Percentiles rank a stretch among this genome's conserved stretches.
phyloP scores from a whole-genome alignment of 495 filamentous ascomycete genomes.

The Xanthoparmelia taractica region DNA sequence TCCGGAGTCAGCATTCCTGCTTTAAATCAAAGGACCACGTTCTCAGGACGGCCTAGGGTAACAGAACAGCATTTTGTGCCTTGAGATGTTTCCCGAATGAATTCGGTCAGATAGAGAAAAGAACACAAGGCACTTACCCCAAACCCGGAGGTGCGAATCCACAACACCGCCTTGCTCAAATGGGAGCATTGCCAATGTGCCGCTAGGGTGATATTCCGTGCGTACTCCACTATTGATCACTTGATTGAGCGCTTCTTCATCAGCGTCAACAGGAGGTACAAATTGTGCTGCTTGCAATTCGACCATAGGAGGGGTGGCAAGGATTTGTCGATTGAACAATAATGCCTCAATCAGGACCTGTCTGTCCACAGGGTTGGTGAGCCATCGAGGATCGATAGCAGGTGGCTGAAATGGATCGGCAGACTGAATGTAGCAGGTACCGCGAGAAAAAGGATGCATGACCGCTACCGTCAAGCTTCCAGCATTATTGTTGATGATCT shows the following conservation, averaged over 20 bases:
- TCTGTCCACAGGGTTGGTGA: slow-evolving; percentile 34
- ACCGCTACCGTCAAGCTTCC: slow-evolving; percentile 29
- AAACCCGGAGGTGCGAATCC: slow-evolving; percentile 41
- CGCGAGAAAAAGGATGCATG: slow-evolving; percentile 39
- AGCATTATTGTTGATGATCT: slow-evolving; percentile 30
- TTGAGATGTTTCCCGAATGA: background rate
- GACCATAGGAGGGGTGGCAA: slow-evolving; percentile 28
- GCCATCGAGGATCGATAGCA: slow-evolving; percentile 30
- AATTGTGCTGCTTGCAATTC: slow-evolving; percentile 28
- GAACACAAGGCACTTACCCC: slow-evolving; percentile 26
- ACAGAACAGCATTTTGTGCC: background rate
- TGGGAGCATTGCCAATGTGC: slow-evolving; percentile 46
- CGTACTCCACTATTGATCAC: slow-evolving; percentile 29
- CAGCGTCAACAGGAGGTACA: slow-evolving; percentile 26
- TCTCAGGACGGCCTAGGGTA: background rate
- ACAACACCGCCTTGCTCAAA: slow-evolving; percentile 43
- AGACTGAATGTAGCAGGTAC: slow-evolving; percentile 32
- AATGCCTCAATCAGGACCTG: slow-evolving; percentile 32
- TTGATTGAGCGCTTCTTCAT: slow-evolving; percentile 26
- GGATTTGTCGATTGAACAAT: slow-evolving; percentile 26
- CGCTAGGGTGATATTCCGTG: slow-evolving; percentile 43
- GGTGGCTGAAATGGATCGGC: slow-evolving; percentile 29
- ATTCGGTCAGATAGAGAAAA: background rate
- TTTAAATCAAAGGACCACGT: background rate
- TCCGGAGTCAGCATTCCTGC: background rate